phyloP scores from a whole-genome alignment of 106 monocot genomes.

The Dioscorea zingiberensis region DNA sequence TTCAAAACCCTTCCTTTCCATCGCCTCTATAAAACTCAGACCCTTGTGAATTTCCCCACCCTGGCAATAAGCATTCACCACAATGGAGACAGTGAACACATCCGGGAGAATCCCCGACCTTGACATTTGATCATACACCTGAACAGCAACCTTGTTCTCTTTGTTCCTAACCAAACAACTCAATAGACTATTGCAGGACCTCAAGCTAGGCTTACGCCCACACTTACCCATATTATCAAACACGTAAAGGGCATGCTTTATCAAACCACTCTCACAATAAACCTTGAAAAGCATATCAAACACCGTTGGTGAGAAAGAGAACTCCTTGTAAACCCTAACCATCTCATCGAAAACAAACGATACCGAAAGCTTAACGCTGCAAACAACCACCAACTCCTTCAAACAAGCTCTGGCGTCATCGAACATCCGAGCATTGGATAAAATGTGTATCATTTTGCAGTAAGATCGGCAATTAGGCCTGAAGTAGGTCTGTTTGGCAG shows the following conservation, averaged over 20 bases:
- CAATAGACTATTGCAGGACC: conserved; percentile 74
- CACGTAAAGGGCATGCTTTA: conserved; percentile 63
- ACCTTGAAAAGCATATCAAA: conserved; percentile 81
- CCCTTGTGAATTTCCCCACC: conserved; percentile 37
- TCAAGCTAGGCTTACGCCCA: conserved; percentile 59
- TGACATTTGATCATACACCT: conserved; percentile 63
- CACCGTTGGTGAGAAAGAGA: conserved; percentile 59
- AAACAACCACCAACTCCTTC: conserved; percentile 23
- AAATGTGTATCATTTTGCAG: conserved; percentile 65
- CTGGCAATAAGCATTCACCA: conserved; percentile 79
- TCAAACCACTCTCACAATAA: conserved; percentile 33
- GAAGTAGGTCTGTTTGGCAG: conserved; percentile 36
- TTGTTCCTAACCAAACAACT: conserved; percentile 42
- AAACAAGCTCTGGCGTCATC: conserved; percentile 35
- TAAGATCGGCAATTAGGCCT: conserved; percentile 36
- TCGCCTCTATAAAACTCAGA: conserved; percentile 34
- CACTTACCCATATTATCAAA: conserved; percentile 77
- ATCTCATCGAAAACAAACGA: conserved; percentile 51
- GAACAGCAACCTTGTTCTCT: conserved; percentile 24
- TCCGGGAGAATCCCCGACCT: conserved; percentile 54
- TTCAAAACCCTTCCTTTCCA: conserved; percentile 67
- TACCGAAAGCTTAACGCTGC: background rate
- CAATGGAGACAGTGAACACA: conserved; percentile 62
- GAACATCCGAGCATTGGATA: conserved; percentile 53
- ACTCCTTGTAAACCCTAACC: conserved; percentile 53